Evolutionary conservation across 345 rosid species (phyloP), one percentile per base, ranked within the genome.

Genomic region (Eucalyptus brandiana): DNA sequence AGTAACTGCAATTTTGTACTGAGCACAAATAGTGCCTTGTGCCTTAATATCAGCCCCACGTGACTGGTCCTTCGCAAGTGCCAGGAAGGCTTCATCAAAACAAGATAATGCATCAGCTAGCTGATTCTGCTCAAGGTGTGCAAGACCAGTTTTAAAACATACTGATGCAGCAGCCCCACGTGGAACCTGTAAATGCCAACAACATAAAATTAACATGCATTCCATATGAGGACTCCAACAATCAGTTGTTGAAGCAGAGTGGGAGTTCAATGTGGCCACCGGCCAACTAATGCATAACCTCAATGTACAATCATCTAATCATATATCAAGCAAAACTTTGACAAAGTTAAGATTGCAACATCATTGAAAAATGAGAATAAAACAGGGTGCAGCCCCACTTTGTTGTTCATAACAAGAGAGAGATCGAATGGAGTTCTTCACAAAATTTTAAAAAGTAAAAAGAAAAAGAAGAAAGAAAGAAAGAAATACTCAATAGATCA

Each of bases 21-120:
- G 99, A 86, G 99, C 99, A 93, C 97, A 96, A 90, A 98, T 98
- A 83, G 99, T 98, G 69, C 97, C 99, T 93, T 98, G 99, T 89
- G 99, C 96, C 92, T 96, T 97, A 88, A 98, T 95, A 92, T 97
- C 99, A 34, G 95, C 97, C 72, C 99, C 99, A 91, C 99, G 98
- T 87, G 99, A 98, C 67, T 94, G 92, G 93, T 98, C 99, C 95
- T 97, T 98, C 53, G 99, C 99, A 80, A 97, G 94, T 86, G 99
- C 99, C 80, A 98, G 94, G 93, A 98, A 98, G 89, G 98, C 99
- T 94, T 98, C 99, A 86, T 98, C 97, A 50, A 97, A 98, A 93
- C 99, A 97, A 87, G 99, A 97, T 88, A 98, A 91, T 60, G 99
- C 98, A 94, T 98, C 99, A 21, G 99, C 92, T 87, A 98, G 99